Evolutionary conservation across 1,284 basidiomycete species (phyloP), one percentile per base, ranked within the genome.

Genomic region (Stereum hirsutum): DNA sequence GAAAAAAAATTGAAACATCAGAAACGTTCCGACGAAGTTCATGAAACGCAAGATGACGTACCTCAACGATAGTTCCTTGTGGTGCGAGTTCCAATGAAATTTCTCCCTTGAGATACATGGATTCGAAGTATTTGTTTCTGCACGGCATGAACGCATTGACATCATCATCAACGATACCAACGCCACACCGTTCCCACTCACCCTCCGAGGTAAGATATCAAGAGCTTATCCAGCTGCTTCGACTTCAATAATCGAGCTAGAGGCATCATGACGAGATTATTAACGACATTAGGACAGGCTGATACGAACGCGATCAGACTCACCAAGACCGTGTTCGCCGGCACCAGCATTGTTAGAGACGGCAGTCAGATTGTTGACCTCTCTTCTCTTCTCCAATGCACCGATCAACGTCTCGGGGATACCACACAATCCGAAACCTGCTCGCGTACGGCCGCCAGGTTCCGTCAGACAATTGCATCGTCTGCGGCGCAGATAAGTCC

Each of bases 331-430:
- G 34, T 70, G 78, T 45, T 86, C 77, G 24, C 76, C 78, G 19
- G 76, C 70, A 37, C 91, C 91, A 40, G 89, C 87, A 61, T 94
- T 94, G 63, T 94, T 94, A n/a, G 89, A 92, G 27, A 94, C 83
- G 43, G 83, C 88, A 27, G 81, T 90, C 42, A 96, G 66, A 54
- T 80, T 69, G 41, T 63, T 66, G 39, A 95, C 73, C 40, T 89
- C 83, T 41, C 72, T 72, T 39, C 86, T 76, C 54, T 76, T 78
- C 24, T 75, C 64, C 42, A 96, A 66, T 2, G 91, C 91, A 19
- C 66, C 65, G 43, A 96, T 81, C 39, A 96, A 70, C 0, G 91
- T 92, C 61, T 94, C 91, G 53, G 83, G 83, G 39, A 84, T 76
- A 40, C 83, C 83, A 47, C 79, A 79, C 31, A 81, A 64, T 46